phyloP scores from a whole-genome alignment of 2,329 filamentous ascomycete genomes.

The Ceratocystis eucalypticola region DNA sequence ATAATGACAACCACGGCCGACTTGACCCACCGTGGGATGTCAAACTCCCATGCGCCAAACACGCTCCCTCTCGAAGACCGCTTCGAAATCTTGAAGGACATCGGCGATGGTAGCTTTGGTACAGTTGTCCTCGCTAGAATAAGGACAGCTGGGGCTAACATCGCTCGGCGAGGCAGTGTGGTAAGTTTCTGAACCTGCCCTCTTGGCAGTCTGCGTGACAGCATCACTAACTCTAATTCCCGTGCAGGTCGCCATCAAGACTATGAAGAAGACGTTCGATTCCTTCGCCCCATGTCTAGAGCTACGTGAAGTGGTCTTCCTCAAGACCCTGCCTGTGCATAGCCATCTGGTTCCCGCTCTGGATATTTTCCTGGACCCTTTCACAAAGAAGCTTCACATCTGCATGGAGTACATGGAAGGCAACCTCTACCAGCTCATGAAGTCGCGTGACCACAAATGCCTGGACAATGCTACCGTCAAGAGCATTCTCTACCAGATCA shows the following conservation, averaged over 20 bases:
- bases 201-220: not conserved
- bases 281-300: constrained; percentile 83
- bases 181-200: constrained; percentile 41
- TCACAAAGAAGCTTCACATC: constrained; percentile 93
- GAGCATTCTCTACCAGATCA: constrained; percentile 94
- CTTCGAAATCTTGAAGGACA: constrained; percentile 94
- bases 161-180: constrained; percentile 81
- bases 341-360: constrained; percentile 90
- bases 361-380: constrained; percentile 95
- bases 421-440: constrained; percentile 98
- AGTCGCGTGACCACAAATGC: constrained; percentile 87
- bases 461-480: constrained; percentile 87
- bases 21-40: constrained; percentile 53
- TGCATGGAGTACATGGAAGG: constrained; percentile 99
- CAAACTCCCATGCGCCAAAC: constrained; percentile 38
- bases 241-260: constrained; percentile 86
- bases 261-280: constrained; percentile 99
- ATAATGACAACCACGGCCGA: constrained; percentile 39
- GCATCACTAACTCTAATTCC: constrained; percentile 4
- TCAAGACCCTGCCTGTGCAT: constrained; percentile 76
- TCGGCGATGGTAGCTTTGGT: constrained; percentile 96
- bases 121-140: constrained; percentile 88
- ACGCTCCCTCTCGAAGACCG: constrained; percentile 68
- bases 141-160: constrained; percentile 73
- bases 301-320: constrained; percentile 90